Evolutionary conservation across 352 stramenopile genomes (phyloP).

Genomic region (Globisporangium takayamanum): DNA sequence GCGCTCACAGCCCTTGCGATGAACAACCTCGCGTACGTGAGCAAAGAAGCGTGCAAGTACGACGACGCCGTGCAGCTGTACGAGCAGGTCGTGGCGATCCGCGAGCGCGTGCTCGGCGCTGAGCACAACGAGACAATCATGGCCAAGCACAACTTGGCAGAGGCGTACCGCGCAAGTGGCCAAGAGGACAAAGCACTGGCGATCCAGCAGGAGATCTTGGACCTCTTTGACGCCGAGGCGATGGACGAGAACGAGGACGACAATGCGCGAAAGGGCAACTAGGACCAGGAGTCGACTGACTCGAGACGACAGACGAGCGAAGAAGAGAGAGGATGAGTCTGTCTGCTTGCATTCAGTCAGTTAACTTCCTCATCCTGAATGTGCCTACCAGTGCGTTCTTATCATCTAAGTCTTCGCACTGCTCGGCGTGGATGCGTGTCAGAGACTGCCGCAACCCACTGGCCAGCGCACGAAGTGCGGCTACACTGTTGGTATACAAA

Average conservation of each 20-base stretch:
- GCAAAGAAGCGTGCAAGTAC: slow-evolving; percentile 70
- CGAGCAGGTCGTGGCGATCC: slow-evolving; percentile 54
- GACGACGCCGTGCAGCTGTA: slow-evolving; percentile 64
- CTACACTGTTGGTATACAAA: too few relatives aligned
- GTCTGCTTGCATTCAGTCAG: too few relatives aligned
- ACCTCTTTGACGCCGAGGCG: slow-evolving; percentile 54
- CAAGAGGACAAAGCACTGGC: slow-evolving; percentile 71
- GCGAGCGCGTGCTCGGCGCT: slow-evolving; percentile 48
- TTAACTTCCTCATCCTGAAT: too few relatives aligned
- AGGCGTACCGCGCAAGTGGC: slow-evolving; percentile 67
- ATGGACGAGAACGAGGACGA: slow-evolving; percentile 10
- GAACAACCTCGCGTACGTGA: slow-evolving; percentile 79
- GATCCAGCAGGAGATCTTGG: slow-evolving; percentile 79
- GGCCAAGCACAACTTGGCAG: slow-evolving; percentile 72
- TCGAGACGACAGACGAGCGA: not conserved
- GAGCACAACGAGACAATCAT: slow-evolving; percentile 82
- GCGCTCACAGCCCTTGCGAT: slow-evolving; percentile 68
- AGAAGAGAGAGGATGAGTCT: too few relatives aligned
- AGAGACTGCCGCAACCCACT: too few relatives aligned
- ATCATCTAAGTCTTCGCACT: too few relatives aligned
- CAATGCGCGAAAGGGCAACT: not conserved
- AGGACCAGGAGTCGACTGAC: not conserved
- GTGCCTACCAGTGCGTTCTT: too few relatives aligned
- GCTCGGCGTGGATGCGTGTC: too few relatives aligned
- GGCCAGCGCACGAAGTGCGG: too few relatives aligned